Evolutionary conservation across 176 grass and related monocot genomes (phyloP).

Genomic region (Musa itinerans): DNA sequence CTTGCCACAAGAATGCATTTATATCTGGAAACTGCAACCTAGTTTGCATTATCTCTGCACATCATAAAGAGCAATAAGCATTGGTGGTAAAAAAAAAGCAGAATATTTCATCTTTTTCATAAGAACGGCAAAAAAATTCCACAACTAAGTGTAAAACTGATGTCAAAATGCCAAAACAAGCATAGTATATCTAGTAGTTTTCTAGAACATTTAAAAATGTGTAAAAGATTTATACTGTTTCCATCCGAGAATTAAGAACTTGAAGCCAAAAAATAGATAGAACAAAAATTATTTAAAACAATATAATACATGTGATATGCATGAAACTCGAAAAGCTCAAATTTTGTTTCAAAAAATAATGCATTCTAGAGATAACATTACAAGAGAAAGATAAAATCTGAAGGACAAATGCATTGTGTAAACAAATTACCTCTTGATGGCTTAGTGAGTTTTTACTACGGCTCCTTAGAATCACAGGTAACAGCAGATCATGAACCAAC

Average conservation of each 20-base stretch:
- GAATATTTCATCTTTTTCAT: not conserved
- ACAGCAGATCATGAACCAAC: conserved; percentile 73
- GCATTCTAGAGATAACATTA: not conserved
- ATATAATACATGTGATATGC: no score
- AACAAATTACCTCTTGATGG: conserved; percentile 74
- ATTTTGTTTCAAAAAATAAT: not conserved
- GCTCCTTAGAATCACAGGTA: conserved; percentile 82
- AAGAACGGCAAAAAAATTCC: not conserved
- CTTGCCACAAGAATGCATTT: not conserved
- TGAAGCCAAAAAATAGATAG: not conserved
- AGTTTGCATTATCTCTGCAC: not conserved
- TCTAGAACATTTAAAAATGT: not conserved
- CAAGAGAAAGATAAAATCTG: not conserved
- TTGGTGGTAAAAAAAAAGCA: not conserved
- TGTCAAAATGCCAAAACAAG: not conserved
- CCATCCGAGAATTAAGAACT: not conserved
- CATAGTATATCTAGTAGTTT: not conserved
- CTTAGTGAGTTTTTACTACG: conserved; percentile 55
- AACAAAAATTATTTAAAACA: not conserved
- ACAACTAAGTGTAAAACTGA: not conserved
- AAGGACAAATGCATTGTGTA: conserved; percentile 2
- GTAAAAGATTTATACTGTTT: not conserved
- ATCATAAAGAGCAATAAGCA: not conserved
- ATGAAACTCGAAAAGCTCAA: not conserved
- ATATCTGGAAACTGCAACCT: not conserved